Evolutionary conservation across 2,329 filamentous ascomycete species (phyloP).

Genomic region (Monascus ruber): DNA sequence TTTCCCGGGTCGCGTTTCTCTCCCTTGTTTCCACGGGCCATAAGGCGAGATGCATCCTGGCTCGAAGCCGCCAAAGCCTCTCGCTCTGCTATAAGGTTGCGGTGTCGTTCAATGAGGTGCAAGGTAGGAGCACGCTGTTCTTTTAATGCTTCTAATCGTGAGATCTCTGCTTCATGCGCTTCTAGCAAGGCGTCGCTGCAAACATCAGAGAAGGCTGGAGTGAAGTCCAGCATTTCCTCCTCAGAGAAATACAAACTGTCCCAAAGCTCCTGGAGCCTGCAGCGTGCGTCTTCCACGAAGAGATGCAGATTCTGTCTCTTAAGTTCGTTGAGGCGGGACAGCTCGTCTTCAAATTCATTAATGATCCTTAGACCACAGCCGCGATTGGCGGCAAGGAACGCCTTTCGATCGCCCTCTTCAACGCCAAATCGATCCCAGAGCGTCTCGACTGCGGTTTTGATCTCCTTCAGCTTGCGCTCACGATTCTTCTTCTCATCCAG

Average conservation of each 20-base stretch:
- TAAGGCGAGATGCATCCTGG: constrained; percentile 85
- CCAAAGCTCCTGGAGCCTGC: constrained; percentile 88
- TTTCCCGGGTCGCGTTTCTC: constrained; percentile 92
- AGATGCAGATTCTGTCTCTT: constrained; percentile 91
- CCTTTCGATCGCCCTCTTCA: constrained; percentile 69
- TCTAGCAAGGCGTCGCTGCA: constrained; percentile 92
- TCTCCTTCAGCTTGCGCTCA: constrained; percentile 64
- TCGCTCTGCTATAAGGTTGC: constrained; percentile 69
- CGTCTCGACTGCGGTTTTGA: constrained; percentile 65
- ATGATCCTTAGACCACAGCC: constrained; percentile 85
- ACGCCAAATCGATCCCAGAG: constrained; percentile 84
- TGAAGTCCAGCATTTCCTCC: constrained; percentile 97
- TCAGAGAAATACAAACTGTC: constrained; percentile 88
- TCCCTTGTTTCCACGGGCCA: constrained; percentile 83
- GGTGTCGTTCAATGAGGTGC: constrained; percentile 71
- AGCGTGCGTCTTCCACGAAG: constrained; percentile 89
- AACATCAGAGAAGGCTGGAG: constrained; percentile 91
- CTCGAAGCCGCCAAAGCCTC: constrained; percentile 82
- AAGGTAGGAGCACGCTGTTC: constrained; percentile 82
- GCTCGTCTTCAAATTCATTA: constrained; percentile 91
- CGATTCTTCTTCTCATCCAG: constrained; percentile 78
- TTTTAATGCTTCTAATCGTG: constrained; percentile 64
- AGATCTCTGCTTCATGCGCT: constrained; percentile 86
- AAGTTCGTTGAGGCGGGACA: constrained; percentile 74
- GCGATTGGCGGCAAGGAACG: constrained; percentile 75